A percentile compares a stretch with the other conserved stretches of the same genome.
phyloP scores from a whole-genome alignment of 2,329 filamentous ascomycete genomes.

The Cercospora sesami region DNA sequence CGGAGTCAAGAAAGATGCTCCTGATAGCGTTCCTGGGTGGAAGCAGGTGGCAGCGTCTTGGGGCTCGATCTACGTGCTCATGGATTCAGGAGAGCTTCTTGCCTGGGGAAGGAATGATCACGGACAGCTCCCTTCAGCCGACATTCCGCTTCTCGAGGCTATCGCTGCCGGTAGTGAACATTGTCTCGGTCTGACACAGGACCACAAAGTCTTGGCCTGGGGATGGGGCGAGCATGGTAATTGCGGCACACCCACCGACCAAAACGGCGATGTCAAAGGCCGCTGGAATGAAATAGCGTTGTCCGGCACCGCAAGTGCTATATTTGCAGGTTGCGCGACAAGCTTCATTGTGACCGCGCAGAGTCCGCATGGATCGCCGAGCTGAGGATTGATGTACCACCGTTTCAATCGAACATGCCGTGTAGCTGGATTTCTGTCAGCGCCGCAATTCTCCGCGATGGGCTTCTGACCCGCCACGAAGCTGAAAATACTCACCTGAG shows the following conservation, averaged over 20 bases:
- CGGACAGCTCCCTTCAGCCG: constrained; percentile 70
- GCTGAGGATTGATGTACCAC: neutral
- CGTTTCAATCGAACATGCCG: constrained; percentile 42
- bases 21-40: constrained; percentile 58
- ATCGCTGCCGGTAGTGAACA: constrained; percentile 92
- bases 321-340: constrained; percentile 88
- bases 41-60: constrained; percentile 74
- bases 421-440: constrained; percentile 37
- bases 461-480: constrained; percentile 1
- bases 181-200: constrained; percentile 67
- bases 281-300: constrained; percentile 66
- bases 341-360: constrained; percentile 68
- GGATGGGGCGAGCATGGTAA: constrained; percentile 99
- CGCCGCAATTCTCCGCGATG: neutral
- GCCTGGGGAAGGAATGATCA: constrained; percentile 86
- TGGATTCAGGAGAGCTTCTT: constrained; percentile 58
- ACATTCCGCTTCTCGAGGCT: constrained; percentile 58
- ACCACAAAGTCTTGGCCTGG: constrained; percentile 73
- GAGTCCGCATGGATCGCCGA: neutral
- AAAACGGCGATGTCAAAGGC: constrained; percentile 66
- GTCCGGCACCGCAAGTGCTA: constrained; percentile 55
- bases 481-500: constrained; percentile 57
- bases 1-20: constrained; percentile 49
- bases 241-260: constrained; percentile 69
- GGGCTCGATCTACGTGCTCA: constrained; percentile 75